Conservation (phyloP, 2,329 filamentous ascomycete genomes). For the Annulohypoxylon truncatum region DNA sequence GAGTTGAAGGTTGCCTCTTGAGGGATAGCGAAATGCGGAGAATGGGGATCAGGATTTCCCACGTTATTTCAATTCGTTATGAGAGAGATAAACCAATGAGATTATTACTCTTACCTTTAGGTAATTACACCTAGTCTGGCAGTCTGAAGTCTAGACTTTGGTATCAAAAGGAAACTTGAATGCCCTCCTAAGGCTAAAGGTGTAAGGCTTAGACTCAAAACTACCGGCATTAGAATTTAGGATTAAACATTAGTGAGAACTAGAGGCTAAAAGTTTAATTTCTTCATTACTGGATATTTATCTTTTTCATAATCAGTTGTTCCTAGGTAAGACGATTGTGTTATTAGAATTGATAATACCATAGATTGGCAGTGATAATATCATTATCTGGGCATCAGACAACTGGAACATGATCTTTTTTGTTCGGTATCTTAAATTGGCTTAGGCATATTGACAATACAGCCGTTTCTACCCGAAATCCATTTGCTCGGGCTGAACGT, state of each 20-base stretch:
- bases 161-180: background rate
- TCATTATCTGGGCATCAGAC: background rate
- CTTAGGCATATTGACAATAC: slow-evolving; percentile 12
- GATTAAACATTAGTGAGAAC: background rate
- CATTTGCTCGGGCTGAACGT: background rate
- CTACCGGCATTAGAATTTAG: background rate
- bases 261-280: slow-evolving; percentile 3
- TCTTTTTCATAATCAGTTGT: background rate
- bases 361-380: background rate
- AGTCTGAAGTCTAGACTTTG: background rate
- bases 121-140: background rate
- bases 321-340: background rate
- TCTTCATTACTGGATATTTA: background rate
- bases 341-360: background rate
- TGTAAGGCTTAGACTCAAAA: background rate
- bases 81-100: background rate
- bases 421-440: slow-evolving; percentile 30
- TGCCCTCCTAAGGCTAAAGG: background rate
- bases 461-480: slow-evolving; percentile 23
- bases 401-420: slow-evolving; percentile 7
- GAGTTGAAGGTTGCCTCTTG: slow-evolving; percentile 20
- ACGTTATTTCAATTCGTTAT: background rate
- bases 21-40: slow-evolving; percentile 28
- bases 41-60: slow-evolving; percentile 5
- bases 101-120: background rate